Base-by-base conservation (phyloP, 1,284 basidiomycete species). In the Cryptococcus neoformans region DNA sequence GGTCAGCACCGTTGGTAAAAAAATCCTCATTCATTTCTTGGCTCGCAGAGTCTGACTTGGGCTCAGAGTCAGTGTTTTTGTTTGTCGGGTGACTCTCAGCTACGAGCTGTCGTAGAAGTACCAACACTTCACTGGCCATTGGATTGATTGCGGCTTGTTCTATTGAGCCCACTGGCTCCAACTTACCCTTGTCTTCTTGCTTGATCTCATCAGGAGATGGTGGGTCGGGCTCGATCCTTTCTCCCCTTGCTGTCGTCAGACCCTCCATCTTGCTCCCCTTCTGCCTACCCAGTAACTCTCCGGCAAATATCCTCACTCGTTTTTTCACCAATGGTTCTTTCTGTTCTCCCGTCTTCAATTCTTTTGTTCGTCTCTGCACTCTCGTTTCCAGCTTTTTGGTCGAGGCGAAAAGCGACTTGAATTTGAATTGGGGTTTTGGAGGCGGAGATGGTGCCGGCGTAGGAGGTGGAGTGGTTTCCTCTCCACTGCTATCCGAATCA, bases 231-330 rank as follows among this genome's bases (percentile, higher is more conserved):
- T 12, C 36, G 4, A 61, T 44, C 4, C 21, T 38, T 36, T 58
- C 59, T n/a, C 56, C 59, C 39, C 46, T 34, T 11, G 51, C 54
- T 11, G 44, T 54, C 36, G 59, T 61, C 28, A 58, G 36, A 1
- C 54, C 55, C 11, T 34, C 44, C 44, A 35, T 55, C 49, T 35
- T 35, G 7, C 36, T 37, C 28, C 48, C 49, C 16, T 51, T 36
- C 36, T 39, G n/a, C 45, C 56, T 16, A 34, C 44, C 42, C 37
- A 53, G 49, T 40, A 58, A 38, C 36, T 61, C 56, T 3, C 56
- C 56, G 7, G 56, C 59, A 51, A 46, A 58, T 3, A 61, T 61
- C 46, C 59, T 41, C 17, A 61, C 59, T 8, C 54, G 36, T 41
- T 58, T 61, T 48, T 57, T 58, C 7, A 49, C 2, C 4, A 28